Base-by-base conservation (phyloP, 495 filamentous ascomycete genomes). In the Xanthoparmelia taractica region DNA sequence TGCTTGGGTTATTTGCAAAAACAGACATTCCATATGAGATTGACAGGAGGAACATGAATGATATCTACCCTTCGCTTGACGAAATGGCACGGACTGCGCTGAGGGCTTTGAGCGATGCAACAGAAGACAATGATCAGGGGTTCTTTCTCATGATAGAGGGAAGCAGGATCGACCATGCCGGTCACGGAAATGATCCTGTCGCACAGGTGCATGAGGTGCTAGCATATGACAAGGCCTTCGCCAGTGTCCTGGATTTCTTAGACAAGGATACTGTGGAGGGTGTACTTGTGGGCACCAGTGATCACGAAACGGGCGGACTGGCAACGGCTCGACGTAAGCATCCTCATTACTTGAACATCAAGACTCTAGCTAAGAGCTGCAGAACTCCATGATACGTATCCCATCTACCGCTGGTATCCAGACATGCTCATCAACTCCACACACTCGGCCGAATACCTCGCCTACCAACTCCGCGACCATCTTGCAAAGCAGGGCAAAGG, bases 101-200 rank as follows among this genome's bases (percentile, higher is more conserved):
- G 63, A 84, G 76, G 36, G 86, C 87, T 3, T 80, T 98, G 20
- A 85, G 85, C 64, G 83, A 85, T n/a, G 95, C 93, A 0, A 97
- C 95, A 0, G 78, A 83, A 70, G 82, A 91, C 69, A 90, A 83
- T 60, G 90, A 97, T 31, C 83, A 96, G 73, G 94, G 94, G 1
- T 98, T 98, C 80, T 97, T 98, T 77, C 73, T 98, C 63, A 95
- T 98, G 93, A 93, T 98, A 63, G 94, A 98, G 73, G 94, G 94
- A 8, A 92, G 88, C 67, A 81, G 95, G 38, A 97, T 98, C 67
- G 94, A 98, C 66, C 95, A 98, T 73, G 92, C 94, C 4, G 95
- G 92, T 17, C 94, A 98, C 69, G 85, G 84, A 59, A 98, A 98
- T 68, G 94, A 98, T 71, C 94, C 94, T 2, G 92, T 88, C 15